These are phyloP conservation scores for Talaromyces adpressus DNA, from an alignment of 495 filamentous ascomycete species.

Conservation along the genomic window DNA sequence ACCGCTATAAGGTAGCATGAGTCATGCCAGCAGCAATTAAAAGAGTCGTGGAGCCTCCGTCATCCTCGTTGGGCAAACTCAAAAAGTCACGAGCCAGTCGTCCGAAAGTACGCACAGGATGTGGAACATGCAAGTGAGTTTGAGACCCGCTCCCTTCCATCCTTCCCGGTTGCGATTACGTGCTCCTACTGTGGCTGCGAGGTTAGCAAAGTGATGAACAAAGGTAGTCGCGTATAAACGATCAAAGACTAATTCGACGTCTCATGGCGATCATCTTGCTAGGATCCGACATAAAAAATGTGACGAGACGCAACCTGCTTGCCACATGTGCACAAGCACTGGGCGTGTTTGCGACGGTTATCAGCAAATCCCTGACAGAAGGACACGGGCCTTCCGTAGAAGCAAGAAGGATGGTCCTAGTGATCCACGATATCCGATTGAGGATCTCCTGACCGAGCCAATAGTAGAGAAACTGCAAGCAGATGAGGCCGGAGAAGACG, in stretches of 20 bases:
- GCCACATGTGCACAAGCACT: slow-evolving; percentile 43
- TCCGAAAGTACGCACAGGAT: slow-evolving; percentile 12
- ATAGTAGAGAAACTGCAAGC: background rate
- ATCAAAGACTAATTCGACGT: slow-evolving; percentile 25
- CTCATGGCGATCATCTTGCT: background rate
- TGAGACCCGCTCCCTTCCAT: background rate
- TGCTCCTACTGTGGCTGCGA: background rate
- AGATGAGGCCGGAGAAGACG: background rate
- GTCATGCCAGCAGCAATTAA: background rate
- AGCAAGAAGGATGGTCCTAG: background rate
- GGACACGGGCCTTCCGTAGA: background rate
- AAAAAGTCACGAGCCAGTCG: slow-evolving; percentile 4
- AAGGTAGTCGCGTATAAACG: background rate
- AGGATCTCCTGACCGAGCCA: background rate
- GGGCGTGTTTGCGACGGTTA: slow-evolving; percentile 33
- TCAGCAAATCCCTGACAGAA: slow-evolving; percentile 7
- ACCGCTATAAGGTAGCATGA: background rate
- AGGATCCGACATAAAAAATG: slow-evolving; percentile 55
- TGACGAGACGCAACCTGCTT: slow-evolving; percentile 47
- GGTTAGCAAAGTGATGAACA: background rate
- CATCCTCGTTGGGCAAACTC: background rate
- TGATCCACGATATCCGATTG: background rate
- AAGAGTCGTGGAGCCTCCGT: background rate
- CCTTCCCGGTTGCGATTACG: background rate
- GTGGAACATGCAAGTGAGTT: slow-evolving; percentile 12